Evolutionary conservation across 257 asterid genomes (phyloP), one percentile per base, ranked within the genome.

Genomic region (Dorcoceras hygrometricum): DNA sequence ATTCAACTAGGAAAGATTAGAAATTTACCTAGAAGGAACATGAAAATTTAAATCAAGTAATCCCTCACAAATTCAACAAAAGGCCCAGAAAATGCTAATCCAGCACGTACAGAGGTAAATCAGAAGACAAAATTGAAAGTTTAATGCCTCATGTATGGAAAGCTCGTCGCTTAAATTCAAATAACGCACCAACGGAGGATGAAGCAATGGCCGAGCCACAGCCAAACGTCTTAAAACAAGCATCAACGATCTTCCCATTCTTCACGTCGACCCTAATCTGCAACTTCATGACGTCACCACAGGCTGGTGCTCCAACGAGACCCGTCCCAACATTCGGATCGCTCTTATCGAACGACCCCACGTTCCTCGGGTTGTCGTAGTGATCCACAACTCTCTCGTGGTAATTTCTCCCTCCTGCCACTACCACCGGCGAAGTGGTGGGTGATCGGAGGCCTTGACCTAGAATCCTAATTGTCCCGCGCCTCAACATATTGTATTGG

Each of bases 331-430:
- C 96, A 23, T 67, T 34, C 0, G 95, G 88, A 31, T 92, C 97
- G 70, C 67, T 86, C 80, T 89, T 89, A 57, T 89, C 96, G 77
- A 89, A 92, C 7, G 98, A 81, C 0, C 98, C 98, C 27, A 92
- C 93, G 73, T 92, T 92, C 65, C 98, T 83, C 1, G 98, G 98
- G 78, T 92, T 89, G 71, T 86, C 72, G 88, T 89, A 92, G 78
- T 92, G 97, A 67, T 92, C 97, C 77, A 92, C 97, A 31, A 92
- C 98, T 75, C 96, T 84, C 91, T 89, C 97, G 70, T 92, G 98
- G 78, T 92, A 92, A 56, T 76, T 73, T 66, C 82, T 79, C 68
- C 6, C 71, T 72, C 62, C 70, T n/a, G n/a, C n/a, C 6, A 43
- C 51, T 5, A 2, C 7, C 51, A 20, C 60, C 70, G 75, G 51